Evolutionary conservation across 768 basidiomycete species (phyloP), one percentile per base, ranked within the genome.

Genomic region (Lactarius hatsudake): DNA sequence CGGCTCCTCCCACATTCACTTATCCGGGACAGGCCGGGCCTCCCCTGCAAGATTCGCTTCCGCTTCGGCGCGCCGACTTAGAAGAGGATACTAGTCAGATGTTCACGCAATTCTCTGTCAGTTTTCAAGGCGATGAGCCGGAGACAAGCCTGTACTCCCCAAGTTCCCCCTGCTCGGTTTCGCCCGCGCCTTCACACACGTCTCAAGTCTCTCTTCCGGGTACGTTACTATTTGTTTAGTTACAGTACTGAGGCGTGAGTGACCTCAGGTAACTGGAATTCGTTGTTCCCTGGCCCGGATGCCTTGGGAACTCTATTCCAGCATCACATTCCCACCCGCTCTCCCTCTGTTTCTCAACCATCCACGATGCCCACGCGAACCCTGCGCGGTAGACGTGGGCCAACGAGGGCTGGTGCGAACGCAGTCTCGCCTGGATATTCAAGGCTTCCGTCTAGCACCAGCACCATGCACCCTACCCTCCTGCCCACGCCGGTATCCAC

Each of bases 341-440:
- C 40, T 18, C 66, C 30, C 13, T 23, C 56, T 2, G 20, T 23
- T 23, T 63, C 66, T 67, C 61, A 59, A 1, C 30, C 66, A 26
- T 2, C 61, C 17, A 3, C 18, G 18, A 34, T 13, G n/a, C 12
- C 38, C 15, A 23, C 28, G 4, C 15, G 13, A 45, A 9, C 23
- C 54, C 34, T 17, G n/a, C 23, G 20, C 0, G 13, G 28, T 23
- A 28, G 36, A 23, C 45, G 20, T 17, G 17, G 23, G 18, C n/a
- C 20, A 23, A 8, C 10, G 23, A 45, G 38, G 2, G 36, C 54
- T 2, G 28, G 26, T 38, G 36, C 5, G 15, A 36, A 62, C 36
- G 9, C n/a, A 17, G 5, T 38, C 28, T 6, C 48, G 0, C 10
- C 12, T 13, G 7, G 15, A 26, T 18, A 28, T 34, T 40, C 36